These are phyloP conservation scores for Exserohilum turcica DNA, from an alignment of 2,329 filamentous ascomycete species.

Conservation along the genomic window DNA sequence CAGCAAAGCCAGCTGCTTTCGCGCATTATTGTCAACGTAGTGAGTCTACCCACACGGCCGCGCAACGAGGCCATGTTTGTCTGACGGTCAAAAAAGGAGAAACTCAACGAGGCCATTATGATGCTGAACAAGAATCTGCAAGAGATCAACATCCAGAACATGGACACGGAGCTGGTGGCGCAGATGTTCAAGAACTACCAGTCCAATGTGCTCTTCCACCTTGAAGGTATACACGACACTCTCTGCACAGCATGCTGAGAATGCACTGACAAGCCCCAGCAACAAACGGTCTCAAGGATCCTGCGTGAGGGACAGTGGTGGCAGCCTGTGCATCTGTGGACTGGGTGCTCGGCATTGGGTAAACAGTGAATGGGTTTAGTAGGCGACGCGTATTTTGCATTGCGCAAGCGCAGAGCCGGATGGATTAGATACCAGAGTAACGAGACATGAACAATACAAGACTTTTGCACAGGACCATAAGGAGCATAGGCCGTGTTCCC, in stretches of 20 bases:
- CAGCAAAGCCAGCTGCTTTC: conserved; percentile 93
- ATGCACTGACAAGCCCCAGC: conserved; percentile 56
- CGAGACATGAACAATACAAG: conserved; percentile 6
- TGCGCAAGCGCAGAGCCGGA: not conserved
- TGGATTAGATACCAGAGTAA: conserved; percentile 2
- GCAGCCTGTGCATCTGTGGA: not conserved
- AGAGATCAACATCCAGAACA: conserved; percentile 98
- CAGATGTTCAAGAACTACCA: conserved; percentile 99
- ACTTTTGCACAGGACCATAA: not conserved
- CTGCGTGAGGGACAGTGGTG: conserved; percentile 56
- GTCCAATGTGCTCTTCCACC: conserved; percentile 93
- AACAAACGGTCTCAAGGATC: conserved; percentile 82
- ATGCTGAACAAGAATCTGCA: conserved; percentile 89
- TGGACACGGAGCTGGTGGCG: conserved; percentile 96
- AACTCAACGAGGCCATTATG: conserved; percentile 92
- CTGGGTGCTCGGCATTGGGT: not conserved
- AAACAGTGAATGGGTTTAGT: not conserved
- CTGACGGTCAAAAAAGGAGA: conserved; percentile 70
- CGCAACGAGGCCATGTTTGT: not conserved
- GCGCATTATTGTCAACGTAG: conserved; percentile 96
- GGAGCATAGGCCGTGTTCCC: not conserved
- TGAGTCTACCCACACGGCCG: conserved; percentile 57
- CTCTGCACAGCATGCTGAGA: not conserved
- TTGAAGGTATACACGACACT: conserved; percentile 71
- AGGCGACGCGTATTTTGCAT: not conserved